phyloP scores from a whole-genome alignment of 1,139 yeast species.

The Kurtzmaniella natalensis region DNA sequence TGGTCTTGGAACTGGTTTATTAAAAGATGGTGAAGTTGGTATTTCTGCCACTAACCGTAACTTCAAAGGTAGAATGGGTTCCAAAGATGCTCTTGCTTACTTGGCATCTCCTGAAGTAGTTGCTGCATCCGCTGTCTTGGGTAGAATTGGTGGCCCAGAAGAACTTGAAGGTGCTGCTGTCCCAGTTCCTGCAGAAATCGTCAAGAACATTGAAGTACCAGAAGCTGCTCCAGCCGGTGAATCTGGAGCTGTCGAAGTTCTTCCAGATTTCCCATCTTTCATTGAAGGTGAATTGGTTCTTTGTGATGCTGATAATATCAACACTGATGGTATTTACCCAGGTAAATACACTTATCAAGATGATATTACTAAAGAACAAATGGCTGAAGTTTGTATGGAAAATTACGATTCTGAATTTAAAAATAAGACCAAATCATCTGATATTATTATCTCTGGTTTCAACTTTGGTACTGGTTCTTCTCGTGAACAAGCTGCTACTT shows the following conservation, averaged over 20 bases:
- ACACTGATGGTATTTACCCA: conserved; percentile 98
- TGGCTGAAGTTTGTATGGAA: conserved; percentile 99
- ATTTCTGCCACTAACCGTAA: conserved; percentile 97
- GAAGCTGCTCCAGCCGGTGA: conserved; percentile 26
- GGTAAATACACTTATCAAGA: conserved; percentile 99
- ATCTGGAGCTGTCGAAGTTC: conserved; percentile 56
- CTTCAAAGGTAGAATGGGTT: conserved; percentile 99
- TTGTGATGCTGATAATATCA: conserved; percentile 96
- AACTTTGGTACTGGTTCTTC: conserved; percentile 98
- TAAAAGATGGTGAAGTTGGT: conserved; percentile 95
- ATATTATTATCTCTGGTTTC: conserved; percentile 85
- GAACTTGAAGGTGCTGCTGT: conserved; percentile 64
- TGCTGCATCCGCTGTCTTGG: conserved; percentile 94
- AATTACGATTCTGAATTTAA: conserved; percentile 90
- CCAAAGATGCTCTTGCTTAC: conserved; percentile 91
- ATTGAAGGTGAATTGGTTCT: conserved; percentile 88
- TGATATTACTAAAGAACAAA: conserved; percentile 86
- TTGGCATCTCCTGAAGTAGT: conserved; percentile 97
- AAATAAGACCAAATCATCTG: conserved; percentile 76
- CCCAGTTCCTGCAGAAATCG: conserved; percentile 42
- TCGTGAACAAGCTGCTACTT: conserved; percentile 99
- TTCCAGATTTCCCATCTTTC: conserved; percentile 85
- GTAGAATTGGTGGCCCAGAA: conserved; percentile 89
- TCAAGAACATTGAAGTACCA: conserved; percentile 32
- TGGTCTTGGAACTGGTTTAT: conserved; percentile 90